Evolutionary conservation across 148 eudicot genomes (phyloP).

Genomic region (Euryodendron excelsum): DNA sequence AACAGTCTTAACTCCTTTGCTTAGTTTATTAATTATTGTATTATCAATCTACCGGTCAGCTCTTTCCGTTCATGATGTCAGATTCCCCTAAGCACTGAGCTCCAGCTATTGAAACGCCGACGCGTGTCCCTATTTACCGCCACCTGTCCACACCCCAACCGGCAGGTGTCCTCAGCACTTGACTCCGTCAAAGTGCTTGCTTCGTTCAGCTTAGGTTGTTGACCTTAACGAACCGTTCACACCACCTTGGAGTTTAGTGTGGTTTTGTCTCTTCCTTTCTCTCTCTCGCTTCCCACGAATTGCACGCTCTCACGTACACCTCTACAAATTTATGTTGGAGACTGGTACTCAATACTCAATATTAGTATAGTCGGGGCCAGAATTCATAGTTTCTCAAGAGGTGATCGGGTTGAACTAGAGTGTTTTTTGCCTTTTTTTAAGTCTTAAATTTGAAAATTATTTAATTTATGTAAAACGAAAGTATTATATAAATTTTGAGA

Average conservation of each 20-base stretch:
- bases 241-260: not conserved
- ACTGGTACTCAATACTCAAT: no score
- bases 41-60: conserved; percentile 5
- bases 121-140: conserved; percentile 1
- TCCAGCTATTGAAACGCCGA: not conserved
- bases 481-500: no score
- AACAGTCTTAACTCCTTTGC: not conserved
- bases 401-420: no score
- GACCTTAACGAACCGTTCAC: not conserved
- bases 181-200: not conserved
- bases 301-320: not conserved
- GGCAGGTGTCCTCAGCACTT: conserved; percentile 12
- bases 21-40: not conserved
- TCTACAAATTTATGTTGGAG: no score
- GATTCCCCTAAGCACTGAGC: conserved; percentile 15
- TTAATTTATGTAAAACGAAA: no score
- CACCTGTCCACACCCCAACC: not conserved
- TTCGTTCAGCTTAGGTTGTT: not conserved
- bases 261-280: not conserved
- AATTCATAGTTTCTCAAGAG: no score
- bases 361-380: no score
- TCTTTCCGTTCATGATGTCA: conserved; percentile 10
- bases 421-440: no score
- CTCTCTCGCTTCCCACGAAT: not conserved
- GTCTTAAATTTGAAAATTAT: no score